Percentiles rank a stretch among this genome's conserved stretches.
Conservation (phyloP, 2,329 filamentous ascomycete genomes). For the Fusarium heterosporum region DNA sequence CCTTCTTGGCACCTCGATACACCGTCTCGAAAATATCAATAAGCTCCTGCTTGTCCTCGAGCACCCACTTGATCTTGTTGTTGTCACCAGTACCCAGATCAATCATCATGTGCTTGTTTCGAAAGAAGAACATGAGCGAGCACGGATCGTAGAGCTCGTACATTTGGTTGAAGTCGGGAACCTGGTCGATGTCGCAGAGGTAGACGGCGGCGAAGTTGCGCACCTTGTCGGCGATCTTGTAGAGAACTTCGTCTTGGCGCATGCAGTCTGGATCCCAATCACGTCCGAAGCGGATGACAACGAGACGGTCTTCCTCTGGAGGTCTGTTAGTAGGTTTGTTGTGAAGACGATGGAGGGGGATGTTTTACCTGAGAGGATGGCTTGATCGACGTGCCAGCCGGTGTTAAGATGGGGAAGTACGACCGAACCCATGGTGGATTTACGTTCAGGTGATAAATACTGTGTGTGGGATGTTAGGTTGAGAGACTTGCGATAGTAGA, state of each 20-base stretch:
- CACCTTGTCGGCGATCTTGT: constrained; percentile 90
- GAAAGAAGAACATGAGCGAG: constrained; percentile 96
- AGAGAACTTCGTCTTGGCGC: constrained; percentile 90
- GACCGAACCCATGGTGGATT: constrained; percentile 76
- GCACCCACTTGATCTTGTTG: constrained; percentile 96
- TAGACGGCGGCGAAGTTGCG: constrained; percentile 96
- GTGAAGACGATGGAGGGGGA: background rate
- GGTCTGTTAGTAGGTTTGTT: constrained; percentile 15
- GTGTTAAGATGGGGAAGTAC: constrained; percentile 90
- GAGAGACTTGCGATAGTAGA: background rate
- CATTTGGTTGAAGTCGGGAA: constrained; percentile 96
- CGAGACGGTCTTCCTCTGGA: constrained; percentile 86
- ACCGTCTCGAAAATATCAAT: constrained; percentile 99
- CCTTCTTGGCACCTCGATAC: constrained; percentile 98
- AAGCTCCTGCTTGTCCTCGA: constrained; percentile 96
- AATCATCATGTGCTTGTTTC: constrained; percentile 99
- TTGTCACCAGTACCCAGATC: constrained; percentile 99
- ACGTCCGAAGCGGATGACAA: constrained; percentile 92
- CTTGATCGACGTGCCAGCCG: constrained; percentile 98
- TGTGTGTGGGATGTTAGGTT: background rate
- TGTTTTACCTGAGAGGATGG: constrained; percentile 69
- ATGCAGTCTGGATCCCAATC: constrained; percentile 82
- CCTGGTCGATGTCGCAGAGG: constrained; percentile 90
- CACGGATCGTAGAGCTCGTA: constrained; percentile 92
- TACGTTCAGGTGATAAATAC: background rate